These are phyloP conservation scores for Diaporthe citrichinensis DNA, from an alignment of 2,329 filamentous ascomycete species.

Conservation along the genomic window DNA sequence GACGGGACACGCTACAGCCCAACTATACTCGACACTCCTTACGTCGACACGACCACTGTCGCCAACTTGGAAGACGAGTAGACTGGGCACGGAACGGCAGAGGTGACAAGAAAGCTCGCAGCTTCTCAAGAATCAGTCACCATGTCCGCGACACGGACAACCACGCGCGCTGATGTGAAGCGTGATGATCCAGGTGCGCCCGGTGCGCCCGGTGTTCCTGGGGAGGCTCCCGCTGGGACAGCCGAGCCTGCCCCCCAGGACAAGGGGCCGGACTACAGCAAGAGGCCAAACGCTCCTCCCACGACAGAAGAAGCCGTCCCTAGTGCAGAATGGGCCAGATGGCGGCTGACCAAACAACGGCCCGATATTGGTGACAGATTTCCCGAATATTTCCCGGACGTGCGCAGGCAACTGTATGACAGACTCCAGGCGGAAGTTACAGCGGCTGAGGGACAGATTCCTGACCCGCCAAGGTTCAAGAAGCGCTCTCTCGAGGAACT, in stretches of 20 bases:
- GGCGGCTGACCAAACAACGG: conserved; percentile 38
- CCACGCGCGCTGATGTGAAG: neutral
- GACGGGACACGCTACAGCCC: neutral
- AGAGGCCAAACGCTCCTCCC: conserved; percentile 35
- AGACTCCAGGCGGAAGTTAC: neutral
- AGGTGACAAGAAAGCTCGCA: conserved; percentile 6
- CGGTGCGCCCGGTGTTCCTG: neutral
- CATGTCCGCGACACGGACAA: conserved; percentile 8
- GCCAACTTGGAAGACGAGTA: conserved; percentile 5
- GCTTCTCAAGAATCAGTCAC: neutral
- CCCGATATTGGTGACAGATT: conserved; percentile 24
- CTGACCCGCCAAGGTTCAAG: conserved; percentile 9
- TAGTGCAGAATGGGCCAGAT: conserved; percentile 34
- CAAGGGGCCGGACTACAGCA: neutral
- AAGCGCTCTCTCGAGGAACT: conserved; percentile 29
- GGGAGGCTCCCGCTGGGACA: neutral
- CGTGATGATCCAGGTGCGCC: neutral
- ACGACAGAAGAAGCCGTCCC: conserved; percentile 12
- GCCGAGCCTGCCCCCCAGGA: no score
- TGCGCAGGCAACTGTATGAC: conserved; percentile 20
- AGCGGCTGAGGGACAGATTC: neutral
- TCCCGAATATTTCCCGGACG: conserved; percentile 30
- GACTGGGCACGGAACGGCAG: conserved; percentile 1
- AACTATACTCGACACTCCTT: conserved; percentile 1
- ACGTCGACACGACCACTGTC: conserved; percentile 2